Conservation (phyloP, 169 alveolate genomes). For the Cyclospora cayetanensis region DNA sequence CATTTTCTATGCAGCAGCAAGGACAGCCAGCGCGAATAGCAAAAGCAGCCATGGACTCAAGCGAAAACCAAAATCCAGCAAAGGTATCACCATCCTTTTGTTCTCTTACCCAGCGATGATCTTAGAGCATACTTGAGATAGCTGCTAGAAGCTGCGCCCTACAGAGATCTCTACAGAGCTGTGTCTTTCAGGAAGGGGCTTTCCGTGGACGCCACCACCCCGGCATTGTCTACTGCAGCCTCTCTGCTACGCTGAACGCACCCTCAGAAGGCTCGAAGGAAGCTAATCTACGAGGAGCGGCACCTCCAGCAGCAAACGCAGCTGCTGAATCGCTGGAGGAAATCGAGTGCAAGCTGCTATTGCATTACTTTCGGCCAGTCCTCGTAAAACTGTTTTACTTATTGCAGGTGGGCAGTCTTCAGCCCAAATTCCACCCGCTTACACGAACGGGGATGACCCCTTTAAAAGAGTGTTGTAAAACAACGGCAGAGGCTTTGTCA, state of each 20-base stretch:
- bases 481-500: background rate
- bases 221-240: constrained; percentile 4
- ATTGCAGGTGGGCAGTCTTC: constrained; percentile 8
- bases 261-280: background rate
- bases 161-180: no score
- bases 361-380: constrained; percentile 45
- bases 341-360: constrained; percentile 28
- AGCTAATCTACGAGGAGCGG: background rate
- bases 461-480: no score
- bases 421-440: no score
- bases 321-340: constrained; percentile 13
- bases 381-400: background rate
- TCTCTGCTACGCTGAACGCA: background rate
- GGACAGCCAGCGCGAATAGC: constrained; percentile 1
- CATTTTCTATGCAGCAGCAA: background rate
- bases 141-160: no score
- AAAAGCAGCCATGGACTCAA: background rate
- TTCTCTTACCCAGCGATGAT: background rate
- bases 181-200: no score
- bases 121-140: background rate
- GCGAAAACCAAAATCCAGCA: background rate
- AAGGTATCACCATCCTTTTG: background rate
- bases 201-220: no score
- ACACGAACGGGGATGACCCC: no score
- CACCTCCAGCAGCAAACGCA: background rate